These are phyloP conservation scores for Hypoxylon sp. DNA, from an alignment of 2,329 filamentous ascomycete species.

Conservation along the genomic window DNA sequence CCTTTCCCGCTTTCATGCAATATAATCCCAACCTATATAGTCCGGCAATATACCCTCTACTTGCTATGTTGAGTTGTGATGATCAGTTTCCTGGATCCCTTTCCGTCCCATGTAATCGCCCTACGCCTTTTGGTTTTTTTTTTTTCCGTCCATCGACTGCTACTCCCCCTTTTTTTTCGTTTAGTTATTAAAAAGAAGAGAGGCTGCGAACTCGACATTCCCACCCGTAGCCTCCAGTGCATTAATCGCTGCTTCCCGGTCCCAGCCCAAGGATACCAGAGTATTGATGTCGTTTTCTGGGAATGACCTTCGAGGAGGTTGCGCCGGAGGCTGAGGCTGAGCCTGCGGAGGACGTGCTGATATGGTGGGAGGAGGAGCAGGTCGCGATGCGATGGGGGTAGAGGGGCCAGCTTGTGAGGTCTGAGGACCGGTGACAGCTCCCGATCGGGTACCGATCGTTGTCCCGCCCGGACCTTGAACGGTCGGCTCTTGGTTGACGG, in stretches of 20 bases:
- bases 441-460: slow-evolving; percentile 82
- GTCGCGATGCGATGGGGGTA: slow-evolving; percentile 40
- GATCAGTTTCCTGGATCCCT: slow-evolving; percentile 1
- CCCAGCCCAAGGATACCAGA: slow-evolving; percentile 80
- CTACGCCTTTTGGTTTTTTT: no score
- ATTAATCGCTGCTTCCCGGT: slow-evolving; percentile 76
- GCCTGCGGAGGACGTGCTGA: slow-evolving; percentile 32
- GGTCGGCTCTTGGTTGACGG: slow-evolving; percentile 79
- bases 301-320: slow-evolving; percentile 45
- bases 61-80: slow-evolving; percentile 18
- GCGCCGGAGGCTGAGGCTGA: slow-evolving; percentile 37
- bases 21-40: slow-evolving; percentile 14
- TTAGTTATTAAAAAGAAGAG: slow-evolving; percentile 71
- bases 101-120: slow-evolving; percentile 9
- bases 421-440: slow-evolving; percentile 71
- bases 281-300: slow-evolving; percentile 75
- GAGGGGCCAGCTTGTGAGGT: slow-evolving; percentile 40
- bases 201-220: slow-evolving; percentile 87
- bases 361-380: slow-evolving; percentile 37
- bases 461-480: slow-evolving; percentile 88
- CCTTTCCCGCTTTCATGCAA: slow-evolving; percentile 22
- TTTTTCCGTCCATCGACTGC: slow-evolving; percentile 2
- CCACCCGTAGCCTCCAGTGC: slow-evolving; percentile 84
- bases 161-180: no score
- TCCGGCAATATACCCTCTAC: slow-evolving; percentile 24